Conservation (phyloP, 2,329 filamentous ascomycete species). For the Zarea fungicola region DNA sequence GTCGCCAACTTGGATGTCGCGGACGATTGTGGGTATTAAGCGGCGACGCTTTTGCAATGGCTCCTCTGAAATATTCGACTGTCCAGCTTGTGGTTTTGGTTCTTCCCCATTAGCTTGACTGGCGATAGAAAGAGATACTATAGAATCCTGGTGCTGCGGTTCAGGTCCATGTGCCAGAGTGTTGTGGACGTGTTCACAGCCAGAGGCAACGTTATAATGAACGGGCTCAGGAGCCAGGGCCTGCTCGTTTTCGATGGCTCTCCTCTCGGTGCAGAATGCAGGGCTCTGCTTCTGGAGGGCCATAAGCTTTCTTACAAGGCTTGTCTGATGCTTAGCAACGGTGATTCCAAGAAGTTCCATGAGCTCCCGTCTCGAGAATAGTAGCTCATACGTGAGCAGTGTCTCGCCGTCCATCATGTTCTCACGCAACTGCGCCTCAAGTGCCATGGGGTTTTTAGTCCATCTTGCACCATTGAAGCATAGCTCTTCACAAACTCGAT, state of each 20-base stretch:
- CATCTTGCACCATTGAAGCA: conserved; percentile 51
- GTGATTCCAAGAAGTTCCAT: conserved; percentile 51
- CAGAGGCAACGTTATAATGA: no score
- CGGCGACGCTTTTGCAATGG: conserved; percentile 23
- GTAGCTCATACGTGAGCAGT: conserved; percentile 53
- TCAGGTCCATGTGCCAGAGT: no score
- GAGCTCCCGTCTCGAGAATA: conserved; percentile 45
- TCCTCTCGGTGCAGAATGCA: conserved; percentile 33
- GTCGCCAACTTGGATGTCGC: conserved; percentile 17
- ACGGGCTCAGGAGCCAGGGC: not conserved
- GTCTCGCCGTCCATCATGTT: conserved; percentile 62
- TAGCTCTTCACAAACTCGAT: conserved; percentile 61
- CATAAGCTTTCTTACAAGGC: conserved; percentile 52
- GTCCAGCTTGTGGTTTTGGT: no score
- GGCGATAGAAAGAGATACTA: no score
- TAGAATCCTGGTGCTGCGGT: no score
- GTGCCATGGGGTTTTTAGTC: conserved; percentile 39
- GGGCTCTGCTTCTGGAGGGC: conserved; percentile 49
- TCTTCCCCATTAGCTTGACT: no score
- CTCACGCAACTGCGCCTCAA: conserved; percentile 53
- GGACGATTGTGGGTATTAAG: conserved; percentile 21
- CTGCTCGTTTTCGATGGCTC: not conserved
- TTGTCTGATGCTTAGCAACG: conserved; percentile 51
- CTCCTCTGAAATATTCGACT: not conserved
- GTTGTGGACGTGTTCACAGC: no score